Evolutionary conservation across 2,329 filamentous ascomycete genomes (phyloP), one percentile per base, ranked within the genome.

Genomic region (Fusarium ramigenum): DNA sequence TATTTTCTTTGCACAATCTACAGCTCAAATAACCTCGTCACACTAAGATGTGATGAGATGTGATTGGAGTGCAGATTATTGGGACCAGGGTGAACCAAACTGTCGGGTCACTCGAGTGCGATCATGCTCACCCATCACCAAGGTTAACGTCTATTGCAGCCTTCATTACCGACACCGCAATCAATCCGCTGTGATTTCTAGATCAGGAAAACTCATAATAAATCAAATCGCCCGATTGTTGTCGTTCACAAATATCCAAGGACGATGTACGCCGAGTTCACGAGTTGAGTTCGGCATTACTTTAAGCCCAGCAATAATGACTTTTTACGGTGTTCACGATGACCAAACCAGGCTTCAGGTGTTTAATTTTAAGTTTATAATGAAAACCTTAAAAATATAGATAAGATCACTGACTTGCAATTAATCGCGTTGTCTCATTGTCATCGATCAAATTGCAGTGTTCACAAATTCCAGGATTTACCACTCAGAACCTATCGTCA

Each of bases 221-320:
- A 15, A 10, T 4, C 9, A 7, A 25, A 4, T 7, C 30, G 5
- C 3, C 3, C 3, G n/a, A 36, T 23, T 7, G n/a, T 1, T 16
- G 32, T 15, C 12, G 10, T 37, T 25, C 4, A 25, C 5, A 28
- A 15, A 9, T 7, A 10, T 36, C 19, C 1, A 10, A 36, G 16
- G 6, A 4, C 12, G 47, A 36, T 36, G 8, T 25, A 9, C 7
- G 23, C 18, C 2, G 7, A 25, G n/a, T 25, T 21, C 19, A 21
- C 7, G 1, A 52, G 32, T 25, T 6, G 9, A 37, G 4, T 36
- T 25, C 6, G 5, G 4, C 6, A 14, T 25, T 11, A 15, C 7
- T 34, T 10, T 3, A 5, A 23, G 16, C 9, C 16, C 18, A 25
- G 12, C 5, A 21, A 37, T 21, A 3, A 37, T 53, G 2, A 11